Base-by-base conservation (phyloP, 805 yeast genomes). In the Candida ovalis region DNA sequence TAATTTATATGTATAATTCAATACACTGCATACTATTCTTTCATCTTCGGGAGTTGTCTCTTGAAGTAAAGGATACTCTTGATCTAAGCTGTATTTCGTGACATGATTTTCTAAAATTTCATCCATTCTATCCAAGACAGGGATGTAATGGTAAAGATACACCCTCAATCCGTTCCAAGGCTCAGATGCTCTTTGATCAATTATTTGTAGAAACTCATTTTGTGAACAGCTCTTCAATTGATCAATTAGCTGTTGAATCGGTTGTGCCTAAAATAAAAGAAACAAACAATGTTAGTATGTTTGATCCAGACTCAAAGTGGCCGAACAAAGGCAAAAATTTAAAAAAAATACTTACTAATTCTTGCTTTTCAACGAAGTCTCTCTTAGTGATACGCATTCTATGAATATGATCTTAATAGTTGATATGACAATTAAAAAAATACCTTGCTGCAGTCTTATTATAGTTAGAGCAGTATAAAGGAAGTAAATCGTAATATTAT, bases 51-150 rank as follows among this genome's bases (percentile, higher is more conserved):
- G 46, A 0, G 67, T 59, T 48, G 87, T 71, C 15, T 69, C 70
- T 24, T 66, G 67, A 18, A 87, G 73, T 40, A 66, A 73, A 3
- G 80, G 76, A 45, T 66, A 57, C 18, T 75, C 76, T 13, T 72
- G 71, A 32, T 70, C 74, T 45, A 82, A 64, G 30, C 68, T 71
- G 58, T 88, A 85, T 51, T 79, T 79, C 7, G 67, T 67, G 15
- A 86, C 76, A 21, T 76, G 69, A 3, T 59, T 56, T 44, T 81
- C 86, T 45, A 88, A 68, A 6, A 88, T 74, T 12, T 71, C 75
- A 61, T 91, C 97, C 59, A 91, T 80, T 56, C 84, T 73, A 63
- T 89, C 86, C 56, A 92, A 70, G 1, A 88, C 80, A 0, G 84
- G 77, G 25, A 87, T 78, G 94, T 96, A 91, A 50, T 82, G 83